Conservation (phyloP, 1,284 basidiomycete species). For the Cryptococcus maquisensis region DNA sequence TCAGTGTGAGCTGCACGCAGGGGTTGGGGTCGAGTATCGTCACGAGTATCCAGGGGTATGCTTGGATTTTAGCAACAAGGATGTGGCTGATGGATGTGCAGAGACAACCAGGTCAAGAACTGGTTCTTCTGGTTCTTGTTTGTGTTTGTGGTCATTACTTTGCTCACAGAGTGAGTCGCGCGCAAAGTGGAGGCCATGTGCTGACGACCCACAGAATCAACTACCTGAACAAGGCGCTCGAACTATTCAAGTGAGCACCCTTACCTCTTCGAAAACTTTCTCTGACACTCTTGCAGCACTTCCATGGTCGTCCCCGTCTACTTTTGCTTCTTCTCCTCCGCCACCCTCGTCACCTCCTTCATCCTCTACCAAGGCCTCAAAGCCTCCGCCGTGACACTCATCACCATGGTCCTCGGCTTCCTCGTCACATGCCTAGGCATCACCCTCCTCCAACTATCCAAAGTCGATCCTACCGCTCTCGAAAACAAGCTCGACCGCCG, state of each 20-base stretch:
- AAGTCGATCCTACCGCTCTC: constrained; percentile 57
- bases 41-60: constrained; percentile 75
- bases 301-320: constrained; percentile 74
- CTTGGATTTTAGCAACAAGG: background rate
- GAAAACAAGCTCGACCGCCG: constrained; percentile 65
- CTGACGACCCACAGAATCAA: constrained; percentile 61
- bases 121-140: constrained; percentile 84
- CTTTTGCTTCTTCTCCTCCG: constrained; percentile 70
- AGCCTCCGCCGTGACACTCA: constrained; percentile 66
- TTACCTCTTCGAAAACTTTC: constrained; percentile 42
- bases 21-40: constrained; percentile 90
- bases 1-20: constrained; percentile 92
- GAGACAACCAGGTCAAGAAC: constrained; percentile 51
- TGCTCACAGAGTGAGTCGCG: constrained; percentile 46
- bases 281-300: constrained; percentile 33
- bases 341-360: constrained; percentile 78
- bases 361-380: constrained; percentile 88
- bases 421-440: constrained; percentile 66
- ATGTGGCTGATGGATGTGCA: constrained; percentile 5
- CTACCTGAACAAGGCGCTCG: constrained; percentile 94
- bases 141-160: constrained; percentile 76
- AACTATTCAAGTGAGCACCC: constrained; percentile 75
- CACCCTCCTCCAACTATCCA: constrained; percentile 92
- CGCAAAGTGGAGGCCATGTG: background rate
- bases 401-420: constrained; percentile 87